Base-by-base conservation (phyloP, 2,329 filamentous ascomycete species). In the Magnaporthiopsis poae region DNA sequence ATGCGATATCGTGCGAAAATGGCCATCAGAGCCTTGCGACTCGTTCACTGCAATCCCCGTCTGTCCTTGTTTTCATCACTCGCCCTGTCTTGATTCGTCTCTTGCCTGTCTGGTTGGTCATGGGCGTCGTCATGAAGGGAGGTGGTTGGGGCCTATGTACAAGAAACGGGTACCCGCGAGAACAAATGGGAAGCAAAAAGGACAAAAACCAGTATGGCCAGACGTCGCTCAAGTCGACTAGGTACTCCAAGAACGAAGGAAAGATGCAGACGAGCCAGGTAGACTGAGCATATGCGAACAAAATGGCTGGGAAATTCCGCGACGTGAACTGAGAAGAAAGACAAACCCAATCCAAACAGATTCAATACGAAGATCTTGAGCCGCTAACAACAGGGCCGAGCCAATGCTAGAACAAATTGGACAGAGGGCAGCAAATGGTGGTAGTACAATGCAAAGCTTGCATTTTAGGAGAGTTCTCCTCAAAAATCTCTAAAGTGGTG, bases 401-500 rank as follows among this genome's bases (percentile, higher is more conserved):
- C 5, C 5, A 56, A 56, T 56, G 46, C 21, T 56, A 56, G 18
- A n/a, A 25, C 35, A 56, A 56, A 56, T 25, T 5, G n/a, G 39
- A 25, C 18, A n/a, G 8, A 9, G n/a, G n/a, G 18, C 18, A 7
- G 18, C 21, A 8, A n/a, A 9, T 56, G 11, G 9, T 56, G n/a
- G n/a, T 56, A 56, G 46, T 56, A 56, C 46, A 56, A 8, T 56
- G 12, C 27, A 52, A 36, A 36, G 35, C 35, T 8, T 8, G 35
- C 8, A 8, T 5, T 21, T 36, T 5, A 35, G 9, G 60, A 5
- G 29, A 11, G n/a, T 46, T 8, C 21, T 11, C 33, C 15, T 78
- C 71, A 92, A 76, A 94, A 93, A 69, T 90, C 88, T 68, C 82
- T 81, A 75, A 94, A 94, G 72, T 82, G 86, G 65, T 82, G 79